Conservation (phyloP, 495 filamentous ascomycete genomes). For the Letharia lupina region DNA sequence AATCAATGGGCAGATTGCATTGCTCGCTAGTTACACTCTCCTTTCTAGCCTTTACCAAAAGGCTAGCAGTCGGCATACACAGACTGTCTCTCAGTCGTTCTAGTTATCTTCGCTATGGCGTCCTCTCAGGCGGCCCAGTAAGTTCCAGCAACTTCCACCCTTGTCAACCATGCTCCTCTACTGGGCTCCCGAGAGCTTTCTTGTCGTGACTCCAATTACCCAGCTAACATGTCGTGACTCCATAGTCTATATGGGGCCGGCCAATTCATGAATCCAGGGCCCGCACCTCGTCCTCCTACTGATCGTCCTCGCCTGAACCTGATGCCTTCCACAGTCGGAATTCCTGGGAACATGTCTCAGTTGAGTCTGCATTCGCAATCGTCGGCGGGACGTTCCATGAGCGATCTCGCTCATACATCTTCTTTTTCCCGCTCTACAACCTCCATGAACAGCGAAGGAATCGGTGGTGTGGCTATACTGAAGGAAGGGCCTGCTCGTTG, state of each 20-base stretch:
- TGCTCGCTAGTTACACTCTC: neutral
- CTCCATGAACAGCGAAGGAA: conserved; percentile 51
- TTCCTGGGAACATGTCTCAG: conserved; percentile 71
- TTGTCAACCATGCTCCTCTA: too few species aligned
- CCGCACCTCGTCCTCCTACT: conserved; percentile 81
- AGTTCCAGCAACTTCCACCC: neutral
- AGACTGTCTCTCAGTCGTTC: neutral
- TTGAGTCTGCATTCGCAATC: conserved; percentile 66
- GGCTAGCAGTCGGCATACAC: neutral
- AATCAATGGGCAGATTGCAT: neutral
- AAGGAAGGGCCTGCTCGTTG: conserved; percentile 81
- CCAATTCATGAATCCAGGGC: conserved; percentile 94
- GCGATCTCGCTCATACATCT: conserved; percentile 25
- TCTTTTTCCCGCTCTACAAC: conserved; percentile 55
- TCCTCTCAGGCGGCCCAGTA: conserved; percentile 3
- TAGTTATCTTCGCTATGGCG: neutral
- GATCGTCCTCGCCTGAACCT: conserved; percentile 74
- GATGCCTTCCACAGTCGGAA: conserved; percentile 57
- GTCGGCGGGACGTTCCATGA: conserved; percentile 48
- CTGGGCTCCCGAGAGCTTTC: neutral
- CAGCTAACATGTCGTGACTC: neutral
- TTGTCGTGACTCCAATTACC: neutral
- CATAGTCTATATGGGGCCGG: conserved; percentile 54
- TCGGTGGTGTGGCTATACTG: conserved; percentile 60
- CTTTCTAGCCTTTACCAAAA: neutral